A percentile compares a stretch with the other conserved stretches of the same genome.
These are phyloP conservation scores for Phoenix dactylifera DNA, from an alignment of 176 grass and related monocot species.

Conservation along the genomic window DNA sequence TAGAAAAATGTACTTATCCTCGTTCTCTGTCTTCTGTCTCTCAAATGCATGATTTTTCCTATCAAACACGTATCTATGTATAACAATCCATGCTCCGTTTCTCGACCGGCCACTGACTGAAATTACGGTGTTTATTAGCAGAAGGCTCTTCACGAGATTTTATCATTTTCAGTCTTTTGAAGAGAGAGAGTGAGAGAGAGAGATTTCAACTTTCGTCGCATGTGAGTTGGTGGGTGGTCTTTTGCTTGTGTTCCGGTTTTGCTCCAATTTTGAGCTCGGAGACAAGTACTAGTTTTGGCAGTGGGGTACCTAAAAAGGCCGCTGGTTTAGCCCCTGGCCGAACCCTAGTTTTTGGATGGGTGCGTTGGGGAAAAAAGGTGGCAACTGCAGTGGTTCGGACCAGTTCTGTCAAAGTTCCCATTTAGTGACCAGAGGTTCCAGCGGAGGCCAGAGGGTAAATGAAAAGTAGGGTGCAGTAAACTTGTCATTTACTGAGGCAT, in stretches of 20 bases:
- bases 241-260: conserved; percentile 14
- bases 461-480: neutral
- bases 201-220: too few relatives aligned
- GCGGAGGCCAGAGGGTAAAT: neutral
- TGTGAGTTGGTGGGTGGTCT: neutral
- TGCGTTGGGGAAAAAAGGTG: neutral
- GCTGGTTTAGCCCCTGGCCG: conserved; percentile 25
- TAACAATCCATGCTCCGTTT: too few relatives aligned
- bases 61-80: too few relatives aligned
- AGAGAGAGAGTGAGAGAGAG: too few relatives aligned
- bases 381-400: neutral
- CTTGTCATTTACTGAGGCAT: conserved; percentile 32
- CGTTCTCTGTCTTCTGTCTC: too few relatives aligned
- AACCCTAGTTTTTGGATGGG: conserved; percentile 25
- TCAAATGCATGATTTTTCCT: too few relatives aligned
- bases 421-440: neutral
- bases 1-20: too few relatives aligned
- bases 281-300: conserved; percentile 30
- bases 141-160: too few relatives aligned
- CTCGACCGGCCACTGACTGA: too few relatives aligned
- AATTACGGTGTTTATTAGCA: too few relatives aligned
- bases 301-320: conserved; percentile 31
- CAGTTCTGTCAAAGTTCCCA: neutral
- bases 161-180: too few relatives aligned
- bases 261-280: conserved; percentile 15